These are phyloP conservation scores for Cicer bijugum DNA, from an alignment of 306 rosid species.

Conservation along the genomic window DNA sequence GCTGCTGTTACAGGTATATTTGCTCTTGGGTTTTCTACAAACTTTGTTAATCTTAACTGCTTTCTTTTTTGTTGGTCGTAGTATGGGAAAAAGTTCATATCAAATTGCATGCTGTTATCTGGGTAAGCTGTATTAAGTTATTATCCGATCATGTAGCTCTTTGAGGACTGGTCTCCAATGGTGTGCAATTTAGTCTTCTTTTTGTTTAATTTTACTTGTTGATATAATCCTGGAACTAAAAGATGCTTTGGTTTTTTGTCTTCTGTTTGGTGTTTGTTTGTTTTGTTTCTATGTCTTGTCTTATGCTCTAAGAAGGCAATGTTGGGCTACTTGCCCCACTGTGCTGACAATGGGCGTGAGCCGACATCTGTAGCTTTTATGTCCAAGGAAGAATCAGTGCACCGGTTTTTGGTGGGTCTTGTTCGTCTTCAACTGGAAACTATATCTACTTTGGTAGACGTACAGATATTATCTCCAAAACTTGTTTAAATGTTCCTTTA, in stretches of 20 bases:
- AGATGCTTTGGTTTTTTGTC: constrained; percentile 89
- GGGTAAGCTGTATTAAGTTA: constrained; percentile 90
- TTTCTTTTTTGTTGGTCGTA: constrained; percentile 68
- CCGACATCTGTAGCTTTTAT: constrained; percentile 99
- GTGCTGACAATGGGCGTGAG: constrained; percentile 99
- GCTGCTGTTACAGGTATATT: constrained; percentile 75
- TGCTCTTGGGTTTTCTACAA: constrained; percentile 45
- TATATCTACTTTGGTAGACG: constrained; percentile 93
- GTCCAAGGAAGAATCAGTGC: constrained; percentile 97
- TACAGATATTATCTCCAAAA: constrained; percentile 72
- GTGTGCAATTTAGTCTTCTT: constrained; percentile 56
- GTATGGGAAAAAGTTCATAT: constrained; percentile 89
- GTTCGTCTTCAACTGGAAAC: constrained; percentile 94
- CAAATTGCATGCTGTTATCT: constrained; percentile 92
- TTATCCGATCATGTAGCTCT: constrained; percentile 57
- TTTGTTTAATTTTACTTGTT: constrained; percentile 75
- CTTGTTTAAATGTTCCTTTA: constrained; percentile 59
- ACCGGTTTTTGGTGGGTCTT: constrained; percentile 97
- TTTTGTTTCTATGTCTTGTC: constrained; percentile 96
- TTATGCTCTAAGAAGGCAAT: constrained; percentile 97
- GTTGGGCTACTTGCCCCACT: constrained; percentile 99
- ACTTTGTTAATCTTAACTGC: constrained; percentile 68
- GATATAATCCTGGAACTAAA: constrained; percentile 93
- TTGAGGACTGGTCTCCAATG: constrained; percentile 53
- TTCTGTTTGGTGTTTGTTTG: constrained; percentile 97